Percentiles rank a stretch among this genome's conserved stretches.
Conservation (phyloP, 345 rosid species). For the Fremontodendron californicum region DNA sequence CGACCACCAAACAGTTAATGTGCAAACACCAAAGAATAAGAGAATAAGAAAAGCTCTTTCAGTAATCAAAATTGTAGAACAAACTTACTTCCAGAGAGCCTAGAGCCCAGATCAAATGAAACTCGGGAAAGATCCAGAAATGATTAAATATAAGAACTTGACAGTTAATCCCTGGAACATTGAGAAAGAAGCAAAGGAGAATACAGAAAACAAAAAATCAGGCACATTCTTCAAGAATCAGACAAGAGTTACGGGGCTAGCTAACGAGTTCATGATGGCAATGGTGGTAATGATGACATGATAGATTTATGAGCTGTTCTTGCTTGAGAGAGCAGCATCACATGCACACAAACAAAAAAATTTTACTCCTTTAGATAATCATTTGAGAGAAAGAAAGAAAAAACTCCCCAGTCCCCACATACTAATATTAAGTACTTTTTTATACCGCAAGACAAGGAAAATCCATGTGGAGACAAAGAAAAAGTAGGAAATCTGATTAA, state of each 20-base stretch:
- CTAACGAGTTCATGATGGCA: background rate
- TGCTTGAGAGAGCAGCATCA: constrained; percentile 44
- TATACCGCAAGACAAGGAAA: constrained; percentile 32
- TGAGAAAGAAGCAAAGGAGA: background rate
- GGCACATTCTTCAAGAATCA: constrained; percentile 4
- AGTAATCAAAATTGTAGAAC: background rate
- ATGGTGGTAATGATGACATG: constrained; percentile 4
- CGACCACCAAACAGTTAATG: constrained; percentile 2
- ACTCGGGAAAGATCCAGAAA: background rate
- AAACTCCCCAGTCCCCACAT: background rate
- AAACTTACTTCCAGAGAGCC: constrained; percentile 13
- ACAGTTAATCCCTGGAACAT: background rate
- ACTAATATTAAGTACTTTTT: background rate
- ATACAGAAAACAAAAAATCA: background rate
- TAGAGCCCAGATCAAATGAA: background rate
- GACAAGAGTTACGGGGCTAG: background rate
- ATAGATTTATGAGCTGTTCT: constrained; percentile 34
- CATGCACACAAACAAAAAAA: constrained; percentile 24
- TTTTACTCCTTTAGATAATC: constrained; percentile 5
- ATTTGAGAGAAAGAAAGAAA: constrained; percentile 7
- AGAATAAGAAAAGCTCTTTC: background rate
- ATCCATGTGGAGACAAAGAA: constrained; percentile 38
- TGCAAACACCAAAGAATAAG: background rate
- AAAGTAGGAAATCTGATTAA: constrained; percentile 3
- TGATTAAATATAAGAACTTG: background rate